Percentiles rank a stretch among this genome's conserved stretches.
phyloP scores from a whole-genome alignment of 768 basidiomycete genomes.

The Trametes elegans region DNA sequence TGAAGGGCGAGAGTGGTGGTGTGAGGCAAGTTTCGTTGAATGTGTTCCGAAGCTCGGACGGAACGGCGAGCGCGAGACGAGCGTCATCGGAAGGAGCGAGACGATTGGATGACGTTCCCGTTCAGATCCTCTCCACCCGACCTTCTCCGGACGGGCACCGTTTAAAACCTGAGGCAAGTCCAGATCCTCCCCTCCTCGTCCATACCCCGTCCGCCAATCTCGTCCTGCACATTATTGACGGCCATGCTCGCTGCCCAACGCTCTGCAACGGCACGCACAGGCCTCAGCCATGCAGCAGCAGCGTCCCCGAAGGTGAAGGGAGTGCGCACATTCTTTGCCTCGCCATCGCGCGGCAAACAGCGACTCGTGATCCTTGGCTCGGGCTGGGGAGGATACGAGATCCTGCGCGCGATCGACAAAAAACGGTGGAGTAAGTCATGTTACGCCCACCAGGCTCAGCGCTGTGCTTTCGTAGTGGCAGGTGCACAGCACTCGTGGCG shows the following conservation, averaged over 20 bases:
- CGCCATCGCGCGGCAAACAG: slow-evolving; percentile 30
- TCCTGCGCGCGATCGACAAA: slow-evolving; percentile 66
- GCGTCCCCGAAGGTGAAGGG: too few species aligned
- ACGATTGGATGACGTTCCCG: slow-evolving; percentile 6
- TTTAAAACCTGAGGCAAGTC: neutral
- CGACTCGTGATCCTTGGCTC: slow-evolving; percentile 69
- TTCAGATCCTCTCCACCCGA: slow-evolving; percentile 12
- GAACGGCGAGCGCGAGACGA: neutral
- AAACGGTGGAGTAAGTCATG: slow-evolving; percentile 59
- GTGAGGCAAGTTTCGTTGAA: neutral
- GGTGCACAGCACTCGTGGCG: neutral
- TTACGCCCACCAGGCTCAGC: too few species aligned
- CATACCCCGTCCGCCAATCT: neutral
- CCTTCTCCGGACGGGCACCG: neutral
- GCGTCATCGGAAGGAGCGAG: neutral
- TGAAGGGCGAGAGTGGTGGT: neutral
- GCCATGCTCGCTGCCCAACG: neutral
- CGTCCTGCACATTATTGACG: neutral
- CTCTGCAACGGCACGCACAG: neutral
- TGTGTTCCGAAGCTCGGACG: neutral
- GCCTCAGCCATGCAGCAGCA: too few species aligned
- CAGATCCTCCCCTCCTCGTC: neutral
- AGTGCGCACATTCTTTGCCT: slow-evolving; percentile 22
- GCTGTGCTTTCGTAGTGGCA: too few species aligned
- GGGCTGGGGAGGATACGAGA: slow-evolving; percentile 77